Evolutionary conservation across 2,329 filamentous ascomycete species (phyloP).

Genomic region (Tolypocladium sp.): DNA sequence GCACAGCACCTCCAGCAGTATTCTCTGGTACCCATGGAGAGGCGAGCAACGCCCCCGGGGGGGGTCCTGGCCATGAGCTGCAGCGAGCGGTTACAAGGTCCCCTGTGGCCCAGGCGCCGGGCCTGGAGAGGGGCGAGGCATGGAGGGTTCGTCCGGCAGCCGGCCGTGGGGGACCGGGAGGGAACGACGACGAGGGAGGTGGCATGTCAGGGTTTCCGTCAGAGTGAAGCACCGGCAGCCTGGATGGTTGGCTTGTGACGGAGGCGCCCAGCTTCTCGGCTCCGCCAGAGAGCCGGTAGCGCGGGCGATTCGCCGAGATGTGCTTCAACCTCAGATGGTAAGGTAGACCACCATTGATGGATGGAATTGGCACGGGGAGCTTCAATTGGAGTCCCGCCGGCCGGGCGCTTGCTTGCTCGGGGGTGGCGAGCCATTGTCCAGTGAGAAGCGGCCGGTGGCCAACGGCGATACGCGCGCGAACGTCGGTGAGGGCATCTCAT

Average conservation of each 20-base stretch:
- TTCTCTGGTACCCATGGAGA: background rate
- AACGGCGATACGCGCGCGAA: background rate
- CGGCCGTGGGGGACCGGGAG: background rate
- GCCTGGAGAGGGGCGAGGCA: background rate
- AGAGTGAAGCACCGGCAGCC: background rate
- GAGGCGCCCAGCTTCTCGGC: background rate
- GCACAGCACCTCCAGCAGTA: constrained; percentile 11
- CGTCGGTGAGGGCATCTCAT: constrained; percentile 1
- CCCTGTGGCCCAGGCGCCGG: background rate
- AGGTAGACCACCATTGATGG: background rate
- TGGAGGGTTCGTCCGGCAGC: constrained; percentile 4
- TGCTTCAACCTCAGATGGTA: background rate
- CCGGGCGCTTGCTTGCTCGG: background rate
- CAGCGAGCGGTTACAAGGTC: constrained; percentile 1
- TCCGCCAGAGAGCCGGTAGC: background rate
- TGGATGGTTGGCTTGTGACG: background rate
- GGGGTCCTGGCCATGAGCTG: constrained; percentile 3
- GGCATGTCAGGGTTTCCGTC: background rate
- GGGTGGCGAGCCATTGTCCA: constrained; percentile 5
- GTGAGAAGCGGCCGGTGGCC: background rate
- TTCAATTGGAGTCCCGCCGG: background rate
- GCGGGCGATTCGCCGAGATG: constrained; percentile 3
- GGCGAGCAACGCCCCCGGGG: background rate
- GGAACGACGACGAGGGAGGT: background rate
- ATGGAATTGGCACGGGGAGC: background rate